These are phyloP conservation scores for Prunus fruticosa DNA, from an alignment of 306 rosid species.

Conservation along the genomic window DNA sequence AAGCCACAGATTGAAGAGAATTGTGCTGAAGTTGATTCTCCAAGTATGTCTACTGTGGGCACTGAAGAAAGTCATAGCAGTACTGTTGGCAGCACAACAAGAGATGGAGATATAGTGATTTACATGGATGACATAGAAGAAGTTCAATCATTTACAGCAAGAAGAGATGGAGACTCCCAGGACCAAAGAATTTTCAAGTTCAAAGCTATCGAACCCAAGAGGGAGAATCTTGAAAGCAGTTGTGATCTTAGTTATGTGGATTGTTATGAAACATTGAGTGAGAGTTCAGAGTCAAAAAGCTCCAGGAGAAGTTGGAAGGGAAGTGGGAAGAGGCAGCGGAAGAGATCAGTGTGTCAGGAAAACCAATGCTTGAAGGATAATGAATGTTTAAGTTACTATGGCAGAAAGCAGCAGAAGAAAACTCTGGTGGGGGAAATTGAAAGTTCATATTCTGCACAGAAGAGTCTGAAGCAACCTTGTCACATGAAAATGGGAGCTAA, in stretches of 20 bases:
- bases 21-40: constrained; percentile 16
- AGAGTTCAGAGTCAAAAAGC: constrained; percentile 35
- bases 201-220: constrained; percentile 23
- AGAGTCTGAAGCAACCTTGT: constrained; percentile 16
- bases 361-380: constrained; percentile 37
- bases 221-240: constrained; percentile 11
- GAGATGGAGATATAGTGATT: constrained; percentile 28
- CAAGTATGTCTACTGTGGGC: background rate
- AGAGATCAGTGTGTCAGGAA: constrained; percentile 40
- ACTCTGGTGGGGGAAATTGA: constrained; percentile 11
- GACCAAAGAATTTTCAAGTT: constrained; percentile 60
- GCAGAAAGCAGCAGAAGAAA: constrained; percentile 33
- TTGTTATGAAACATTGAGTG: constrained; percentile 27
- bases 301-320: constrained; percentile 29
- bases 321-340: constrained; percentile 45
- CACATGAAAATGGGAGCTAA: constrained; percentile 1
- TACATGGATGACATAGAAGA: constrained; percentile 57
- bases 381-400: constrained; percentile 42
- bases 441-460: background rate
- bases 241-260: constrained; percentile 15
- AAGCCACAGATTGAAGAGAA: constrained; percentile 13
- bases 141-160: constrained; percentile 26
- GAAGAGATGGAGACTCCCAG: constrained; percentile 31
- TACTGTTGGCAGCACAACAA: background rate
- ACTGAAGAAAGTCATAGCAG: background rate